A percentile compares a stretch with the other conserved stretches of the same genome.
Evolutionary conservation across 192 early-diverging fungal genomes (phyloP).

Genomic region (Linnemannia exigua): DNA sequence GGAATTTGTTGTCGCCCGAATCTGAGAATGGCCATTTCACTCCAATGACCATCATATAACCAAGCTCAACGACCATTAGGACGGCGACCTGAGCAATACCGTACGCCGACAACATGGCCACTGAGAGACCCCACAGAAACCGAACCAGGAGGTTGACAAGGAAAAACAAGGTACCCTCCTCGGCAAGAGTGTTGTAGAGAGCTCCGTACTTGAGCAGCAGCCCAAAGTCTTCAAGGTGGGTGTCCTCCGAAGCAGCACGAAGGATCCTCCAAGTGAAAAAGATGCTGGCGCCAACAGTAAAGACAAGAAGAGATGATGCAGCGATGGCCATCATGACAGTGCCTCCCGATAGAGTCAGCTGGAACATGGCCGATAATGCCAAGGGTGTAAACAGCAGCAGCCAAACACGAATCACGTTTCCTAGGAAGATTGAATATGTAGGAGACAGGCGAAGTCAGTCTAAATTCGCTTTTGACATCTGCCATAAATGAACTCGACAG

Average conservation of each 20-base stretch:
- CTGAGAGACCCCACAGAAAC: conserved; percentile 52
- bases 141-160: conserved; percentile 47
- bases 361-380: conserved; percentile 60
- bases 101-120: conserved; percentile 59
- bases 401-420: conserved; percentile 57
- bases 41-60: conserved; percentile 55
- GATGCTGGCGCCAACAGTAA: conserved; percentile 45
- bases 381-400: conserved; percentile 59
- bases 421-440: conserved; percentile 19
- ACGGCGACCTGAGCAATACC: conserved; percentile 62
- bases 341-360: conserved; percentile 56
- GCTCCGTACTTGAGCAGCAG: conserved; percentile 60
- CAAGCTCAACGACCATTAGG: conserved; percentile 52
- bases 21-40: conserved; percentile 61
- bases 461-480: neutral
- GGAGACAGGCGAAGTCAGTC: neutral
- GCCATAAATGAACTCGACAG: neutral
- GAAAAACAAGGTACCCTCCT: conserved; percentile 58
- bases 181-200: conserved; percentile 62
- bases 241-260: conserved; percentile 37
- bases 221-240: conserved; percentile 55
- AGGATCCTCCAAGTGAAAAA: conserved; percentile 57
- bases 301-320: conserved; percentile 48
- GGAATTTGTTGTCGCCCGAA: conserved; percentile 53
- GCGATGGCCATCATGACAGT: conserved; percentile 47